Evolutionary conservation across 148 eudicot species (phyloP), one percentile per base, ranked within the genome.

Genomic region (Cornus florida): DNA sequence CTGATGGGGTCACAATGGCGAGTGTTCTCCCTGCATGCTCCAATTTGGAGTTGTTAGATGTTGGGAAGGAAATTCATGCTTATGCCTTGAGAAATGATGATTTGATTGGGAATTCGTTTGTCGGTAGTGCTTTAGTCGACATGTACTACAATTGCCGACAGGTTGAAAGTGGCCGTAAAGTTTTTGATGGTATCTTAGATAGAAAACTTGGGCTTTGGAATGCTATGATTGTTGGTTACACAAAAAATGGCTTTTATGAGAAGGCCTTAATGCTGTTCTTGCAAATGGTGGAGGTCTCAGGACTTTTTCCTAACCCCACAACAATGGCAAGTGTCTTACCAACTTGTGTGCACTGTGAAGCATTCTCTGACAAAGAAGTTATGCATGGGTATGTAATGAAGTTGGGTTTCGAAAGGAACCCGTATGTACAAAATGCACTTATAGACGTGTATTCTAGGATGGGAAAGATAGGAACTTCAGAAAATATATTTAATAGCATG

Each of bases 381-480:
- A 85, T 94, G 71, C 98, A 92, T 79, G 92, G 98, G 23, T 91
- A 88, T 86, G 90, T 87, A 16, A 69, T 90, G 77, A 94, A 92
- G 79, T 79, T 91, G 83, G 98, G 98, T 16, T 89, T 94, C 73
- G 82, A 75, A 38, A 72, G 77, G 22, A 84, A 92, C 75, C 82
- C 71, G 72, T 92, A 87, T 72, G 92, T 94, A 77, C 91, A 83
- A 81, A 94, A 94, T 83, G 95, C 95, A 70, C 86, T 94, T 23
- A 84, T 94, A 90, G 98, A 94, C 86, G 84, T 94, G 93, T 94
- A 94, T 80, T 86, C 92, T 68, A 91, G 97, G 91, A 84, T 86
- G 39, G 92, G 98, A 48, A 90, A 88, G 79, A 74, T 88, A 68
- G 86, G 86, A 57, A 81, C 75, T 38, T 83, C 98, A 3, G 79